Percentiles rank a stretch among this genome's conserved stretches.
phyloP scores from a whole-genome alignment of 2,329 filamentous ascomycete genomes.

The Phyllosticta ampelicida region DNA sequence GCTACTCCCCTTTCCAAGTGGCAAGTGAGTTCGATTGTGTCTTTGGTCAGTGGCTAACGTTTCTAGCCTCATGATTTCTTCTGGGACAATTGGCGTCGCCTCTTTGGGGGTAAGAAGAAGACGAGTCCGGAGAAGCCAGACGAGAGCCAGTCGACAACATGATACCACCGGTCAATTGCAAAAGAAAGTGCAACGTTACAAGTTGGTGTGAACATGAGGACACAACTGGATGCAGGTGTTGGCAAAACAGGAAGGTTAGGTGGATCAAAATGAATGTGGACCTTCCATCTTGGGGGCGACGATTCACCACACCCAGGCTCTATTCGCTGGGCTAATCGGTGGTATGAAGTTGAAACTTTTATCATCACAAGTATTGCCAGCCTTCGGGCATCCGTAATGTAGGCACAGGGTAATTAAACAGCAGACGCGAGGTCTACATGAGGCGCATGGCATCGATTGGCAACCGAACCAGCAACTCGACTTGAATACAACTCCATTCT shows the following conservation, averaged over 20 bases:
- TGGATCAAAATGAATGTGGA: too few relatives aligned
- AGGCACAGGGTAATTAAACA: too few relatives aligned
- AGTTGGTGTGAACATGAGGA: neutral
- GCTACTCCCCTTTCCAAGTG: neutral
- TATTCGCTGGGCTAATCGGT: too few relatives aligned
- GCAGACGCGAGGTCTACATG: neutral
- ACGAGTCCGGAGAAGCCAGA: neutral
- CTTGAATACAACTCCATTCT: neutral
- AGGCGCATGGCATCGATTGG: neutral
- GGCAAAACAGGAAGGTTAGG: neutral
- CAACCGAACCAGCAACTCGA: neutral
- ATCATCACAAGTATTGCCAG: too few relatives aligned
- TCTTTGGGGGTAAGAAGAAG: neutral
- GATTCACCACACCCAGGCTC: too few relatives aligned
- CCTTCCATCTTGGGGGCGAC: too few relatives aligned
- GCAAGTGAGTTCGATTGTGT: neutral
- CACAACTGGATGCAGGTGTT: neutral
- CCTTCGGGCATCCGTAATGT: too few relatives aligned
- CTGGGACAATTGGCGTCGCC: neutral
- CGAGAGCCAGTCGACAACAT: neutral
- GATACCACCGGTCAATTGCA: neutral
- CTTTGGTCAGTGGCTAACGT: neutral
- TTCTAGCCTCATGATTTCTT: neutral
- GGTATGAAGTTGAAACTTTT: too few relatives aligned
- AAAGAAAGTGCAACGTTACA: neutral